Base-by-base conservation (phyloP, 2,329 filamentous ascomycete genomes). In the Phialophora verrucosa region DNA sequence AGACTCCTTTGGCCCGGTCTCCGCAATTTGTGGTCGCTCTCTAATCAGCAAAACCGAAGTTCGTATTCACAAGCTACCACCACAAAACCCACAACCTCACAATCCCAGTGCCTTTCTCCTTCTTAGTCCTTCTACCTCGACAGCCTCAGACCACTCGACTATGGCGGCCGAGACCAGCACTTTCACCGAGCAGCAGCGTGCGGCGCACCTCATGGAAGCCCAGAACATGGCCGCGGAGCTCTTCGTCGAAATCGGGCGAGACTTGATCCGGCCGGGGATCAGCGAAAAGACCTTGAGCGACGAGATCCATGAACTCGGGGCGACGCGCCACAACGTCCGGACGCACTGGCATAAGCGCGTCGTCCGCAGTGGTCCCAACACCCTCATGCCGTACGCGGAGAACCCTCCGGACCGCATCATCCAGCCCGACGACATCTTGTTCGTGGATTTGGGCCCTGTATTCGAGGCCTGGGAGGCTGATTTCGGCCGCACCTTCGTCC, bases 341-440 rank as follows among this genome's bases (percentile, higher is more conserved):
- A 84, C 80, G 1, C 81, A 85, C 66, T 85, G 83, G 83, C 83
- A 85, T 73, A 85, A 84, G 70, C 79, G 82, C 4, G 78, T 84
- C 0, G 77, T 85, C 38, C 76, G 83, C 7, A 83, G 80, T 67
- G 83, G 83, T 0, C 79, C 81, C 4, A 83, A 85, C 72, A 85
- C 83, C 0, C 69, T 85, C 3, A 66, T 73, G 1, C 83, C 83
- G 0, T 85, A 83, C 62, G 73, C 75, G 3, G 83, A 83, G 2
- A 84, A 84, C 70, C 82, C 83, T 0, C 81, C 82, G 0, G 82
- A 84, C 67, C 81, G 83, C 3, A 72, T 79, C 35, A 80, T 85
- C 56, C 69, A 81, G 66, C 71, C 74, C 2, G 82, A 83, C 60
- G 83, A 85, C 63, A 85, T 85, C 57, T 73, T 85, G 2, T 79